These are phyloP conservation scores for Aspergillus carbonarius DNA, from an alignment of 2,329 filamentous ascomycete species.

Conservation along the genomic window DNA sequence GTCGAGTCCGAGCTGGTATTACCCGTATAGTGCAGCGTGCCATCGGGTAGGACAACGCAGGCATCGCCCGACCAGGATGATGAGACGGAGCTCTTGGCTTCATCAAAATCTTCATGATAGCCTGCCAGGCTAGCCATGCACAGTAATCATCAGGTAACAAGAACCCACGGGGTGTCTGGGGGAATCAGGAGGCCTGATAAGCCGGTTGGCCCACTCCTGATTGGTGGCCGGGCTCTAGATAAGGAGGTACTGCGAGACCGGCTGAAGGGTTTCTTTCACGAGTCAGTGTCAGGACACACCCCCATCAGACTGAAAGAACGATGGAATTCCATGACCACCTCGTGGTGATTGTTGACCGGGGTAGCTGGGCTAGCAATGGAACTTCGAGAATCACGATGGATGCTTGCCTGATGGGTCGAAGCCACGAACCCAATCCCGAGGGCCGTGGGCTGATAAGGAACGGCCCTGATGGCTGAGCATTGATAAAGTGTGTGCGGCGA, in stretches of 20 bases:
- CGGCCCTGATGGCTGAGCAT: background rate
- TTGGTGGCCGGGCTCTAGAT: conserved; percentile 20
- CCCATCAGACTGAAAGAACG: background rate
- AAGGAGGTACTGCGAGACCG: background rate
- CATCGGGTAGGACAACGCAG: background rate
- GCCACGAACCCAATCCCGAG: background rate
- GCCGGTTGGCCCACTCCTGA: conserved; percentile 14
- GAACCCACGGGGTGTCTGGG: background rate
- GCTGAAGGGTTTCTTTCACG: background rate
- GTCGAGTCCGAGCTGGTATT: background rate
- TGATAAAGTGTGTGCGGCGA: background rate
- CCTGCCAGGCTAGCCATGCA: background rate
- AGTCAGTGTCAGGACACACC: background rate
- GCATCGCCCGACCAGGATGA: background rate
- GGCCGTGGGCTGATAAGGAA: background rate
- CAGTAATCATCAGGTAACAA: background rate
- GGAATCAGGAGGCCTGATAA: conserved; percentile 11
- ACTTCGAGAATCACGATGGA: background rate
- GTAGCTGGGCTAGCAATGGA: background rate
- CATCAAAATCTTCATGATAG: background rate
- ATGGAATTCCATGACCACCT: background rate
- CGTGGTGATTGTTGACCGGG: background rate
- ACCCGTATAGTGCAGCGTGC: background rate
- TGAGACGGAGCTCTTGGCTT: background rate
- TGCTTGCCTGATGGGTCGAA: background rate